Conservation (phyloP, 1,284 basidiomycete genomes). For the Cryptococcus sp. region DNA sequence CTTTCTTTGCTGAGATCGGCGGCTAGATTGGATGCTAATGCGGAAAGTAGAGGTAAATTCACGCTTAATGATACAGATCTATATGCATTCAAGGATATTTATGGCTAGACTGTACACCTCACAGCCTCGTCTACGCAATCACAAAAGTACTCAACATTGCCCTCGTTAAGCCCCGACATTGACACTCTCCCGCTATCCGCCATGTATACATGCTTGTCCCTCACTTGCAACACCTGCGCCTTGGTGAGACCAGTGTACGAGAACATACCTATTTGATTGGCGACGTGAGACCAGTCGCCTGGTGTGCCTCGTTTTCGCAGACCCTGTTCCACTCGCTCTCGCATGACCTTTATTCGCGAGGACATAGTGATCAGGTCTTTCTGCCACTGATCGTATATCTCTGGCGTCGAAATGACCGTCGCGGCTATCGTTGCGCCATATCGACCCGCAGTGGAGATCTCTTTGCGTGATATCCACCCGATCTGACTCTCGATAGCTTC, state of each 20-base stretch:
- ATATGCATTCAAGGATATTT: no score
- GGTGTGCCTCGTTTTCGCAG: constrained; percentile 81
- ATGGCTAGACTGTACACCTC: no score
- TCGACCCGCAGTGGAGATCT: constrained; percentile 90
- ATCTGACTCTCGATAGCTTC: constrained; percentile 66
- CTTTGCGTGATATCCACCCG: constrained; percentile 80
- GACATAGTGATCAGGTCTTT: constrained; percentile 85
- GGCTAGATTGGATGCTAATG: no score
- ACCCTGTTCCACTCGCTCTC: constrained; percentile 69
- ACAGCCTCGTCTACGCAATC: constrained; percentile 71
- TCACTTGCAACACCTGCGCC: constrained; percentile 70
- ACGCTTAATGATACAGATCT: no score
- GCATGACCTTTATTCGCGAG: constrained; percentile 83
- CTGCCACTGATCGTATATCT: constrained; percentile 83
- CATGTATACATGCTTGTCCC: constrained; percentile 78
- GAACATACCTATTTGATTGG: constrained; percentile 70
- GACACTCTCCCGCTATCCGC: constrained; percentile 75
- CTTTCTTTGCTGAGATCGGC: no score
- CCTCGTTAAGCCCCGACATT: constrained; percentile 76
- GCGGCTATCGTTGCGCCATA: constrained; percentile 85
- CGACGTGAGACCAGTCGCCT: constrained; percentile 85
- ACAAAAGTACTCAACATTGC: constrained; percentile 77
- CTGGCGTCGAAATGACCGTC: constrained; percentile 71
- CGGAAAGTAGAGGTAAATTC: no score
- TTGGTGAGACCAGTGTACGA: constrained; percentile 69